These are phyloP conservation scores for Chiua virens DNA, from an alignment of 768 basidiomycete genomes.

Conservation along the genomic window DNA sequence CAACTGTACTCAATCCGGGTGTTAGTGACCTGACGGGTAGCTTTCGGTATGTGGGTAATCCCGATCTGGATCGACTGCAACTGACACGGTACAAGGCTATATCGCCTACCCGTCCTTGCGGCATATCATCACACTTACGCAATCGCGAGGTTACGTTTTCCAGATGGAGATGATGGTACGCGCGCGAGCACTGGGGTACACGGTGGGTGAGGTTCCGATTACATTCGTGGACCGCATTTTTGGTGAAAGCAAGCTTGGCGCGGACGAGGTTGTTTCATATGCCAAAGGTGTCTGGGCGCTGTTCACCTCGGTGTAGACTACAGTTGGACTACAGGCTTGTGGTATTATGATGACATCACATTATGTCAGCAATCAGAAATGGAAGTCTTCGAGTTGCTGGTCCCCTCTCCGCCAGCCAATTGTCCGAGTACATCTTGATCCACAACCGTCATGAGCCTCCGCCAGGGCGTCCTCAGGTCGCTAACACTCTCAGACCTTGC, in stretches of 20 bases:
- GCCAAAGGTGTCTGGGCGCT: conserved; percentile 82
- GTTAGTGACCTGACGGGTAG: conserved; percentile 91
- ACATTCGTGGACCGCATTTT: conserved; percentile 94
- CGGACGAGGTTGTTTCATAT: conserved; percentile 85
- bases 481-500: conserved; percentile 40
- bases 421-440: background rate
- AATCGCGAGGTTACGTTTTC: conserved; percentile 91
- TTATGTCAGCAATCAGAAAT: conserved; percentile 19
- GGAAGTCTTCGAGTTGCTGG: conserved; percentile 2
- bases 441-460: conserved; percentile 56
- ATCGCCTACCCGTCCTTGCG: conserved; percentile 72
- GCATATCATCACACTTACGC: conserved; percentile 81
- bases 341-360: conserved; percentile 21
- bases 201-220: conserved; percentile 88
- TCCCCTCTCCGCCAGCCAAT: background rate
- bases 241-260: conserved; percentile 90
- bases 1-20: conserved; percentile 79
- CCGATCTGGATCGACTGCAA: background rate
- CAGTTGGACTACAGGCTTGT: background rate
- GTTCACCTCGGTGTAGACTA: conserved; percentile 64
- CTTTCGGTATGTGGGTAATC: conserved; percentile 61
- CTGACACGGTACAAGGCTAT: conserved; percentile 49
- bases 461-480: conserved; percentile 68
- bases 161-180: conserved; percentile 99
- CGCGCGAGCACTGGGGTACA: conserved; percentile 79